These are phyloP conservation scores for Diaporthe destruens DNA, from an alignment of 2,329 filamentous ascomycete genomes.

Conservation along the genomic window DNA sequence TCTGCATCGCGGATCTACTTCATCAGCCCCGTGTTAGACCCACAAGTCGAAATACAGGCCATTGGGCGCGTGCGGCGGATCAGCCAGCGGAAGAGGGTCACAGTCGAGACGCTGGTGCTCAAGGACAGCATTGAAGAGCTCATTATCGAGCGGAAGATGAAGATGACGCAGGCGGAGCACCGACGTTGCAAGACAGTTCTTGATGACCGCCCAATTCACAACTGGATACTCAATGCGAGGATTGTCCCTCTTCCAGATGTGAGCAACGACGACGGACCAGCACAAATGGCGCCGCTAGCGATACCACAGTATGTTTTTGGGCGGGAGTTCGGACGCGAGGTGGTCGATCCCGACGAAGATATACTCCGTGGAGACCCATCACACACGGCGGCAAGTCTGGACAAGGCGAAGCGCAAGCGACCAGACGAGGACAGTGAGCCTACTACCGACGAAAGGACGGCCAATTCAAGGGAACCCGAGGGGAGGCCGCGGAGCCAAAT, in stretches of 20 bases:
- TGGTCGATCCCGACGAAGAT: conserved; percentile 60
- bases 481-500: too few relatives aligned
- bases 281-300: conserved; percentile 63
- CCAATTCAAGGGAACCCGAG: neutral
- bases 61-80: conserved; percentile 92
- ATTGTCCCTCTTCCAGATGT: conserved; percentile 54
- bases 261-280: conserved; percentile 49
- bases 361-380: conserved; percentile 51
- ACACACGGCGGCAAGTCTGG: neutral
- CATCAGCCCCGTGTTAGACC: conserved; percentile 87
- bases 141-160: conserved; percentile 78
- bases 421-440: neutral
- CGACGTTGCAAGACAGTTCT: conserved; percentile 67
- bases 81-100: conserved; percentile 82
- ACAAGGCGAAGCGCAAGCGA: neutral
- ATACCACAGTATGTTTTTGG: conserved; percentile 65
- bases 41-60: conserved; percentile 87
- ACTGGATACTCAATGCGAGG: conserved; percentile 67
- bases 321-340: conserved; percentile 58
- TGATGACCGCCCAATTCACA: conserved; percentile 68
- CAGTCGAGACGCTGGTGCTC: conserved; percentile 88
- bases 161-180: conserved; percentile 79
- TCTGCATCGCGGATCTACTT: conserved; percentile 90
- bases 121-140: conserved; percentile 86
- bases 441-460: neutral